phyloP scores from a whole-genome alignment of 2,329 filamentous ascomycete species.

The Penicillium corylophilum region DNA sequence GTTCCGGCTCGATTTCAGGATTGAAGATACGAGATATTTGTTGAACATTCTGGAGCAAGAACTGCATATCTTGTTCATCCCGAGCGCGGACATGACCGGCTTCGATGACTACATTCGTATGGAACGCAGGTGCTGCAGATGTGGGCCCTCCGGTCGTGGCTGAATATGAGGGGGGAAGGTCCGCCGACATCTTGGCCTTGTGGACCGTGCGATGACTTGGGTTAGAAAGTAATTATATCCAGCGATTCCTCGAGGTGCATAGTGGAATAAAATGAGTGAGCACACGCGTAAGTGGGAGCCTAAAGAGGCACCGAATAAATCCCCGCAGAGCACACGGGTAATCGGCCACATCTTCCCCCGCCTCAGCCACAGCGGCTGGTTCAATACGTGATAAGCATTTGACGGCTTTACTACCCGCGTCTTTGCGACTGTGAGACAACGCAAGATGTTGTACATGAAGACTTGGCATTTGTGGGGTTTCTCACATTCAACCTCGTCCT shows the following conservation, averaged over 20 bases:
- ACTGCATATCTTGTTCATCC: conserved; percentile 49
- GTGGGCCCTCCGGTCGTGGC: neutral
- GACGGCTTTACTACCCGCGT: neutral
- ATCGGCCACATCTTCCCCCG: neutral
- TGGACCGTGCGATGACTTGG: neutral
- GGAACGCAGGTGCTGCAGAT: conserved; percentile 2
- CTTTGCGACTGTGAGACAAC: neutral
- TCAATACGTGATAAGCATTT: neutral
- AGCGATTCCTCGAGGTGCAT: neutral
- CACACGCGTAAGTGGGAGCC: neutral
- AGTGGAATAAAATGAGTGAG: neutral
- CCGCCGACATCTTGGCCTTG: neutral
- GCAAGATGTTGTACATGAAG: neutral
- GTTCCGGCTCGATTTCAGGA: conserved; percentile 49
- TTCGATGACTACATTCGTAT: conserved; percentile 43
- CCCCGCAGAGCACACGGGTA: neutral
- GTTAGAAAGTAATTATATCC: neutral
- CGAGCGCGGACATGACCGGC: conserved; percentile 38
- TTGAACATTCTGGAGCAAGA: conserved; percentile 43
- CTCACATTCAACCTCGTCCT: neutral
- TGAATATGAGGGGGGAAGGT: neutral
- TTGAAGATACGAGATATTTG: conserved; percentile 45
- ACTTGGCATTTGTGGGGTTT: neutral
- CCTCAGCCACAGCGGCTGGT: neutral
- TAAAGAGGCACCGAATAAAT: neutral